Evolutionary conservation across 208 protist genomes (phyloP).

Genomic region (Histomonas meleagridis): DNA sequence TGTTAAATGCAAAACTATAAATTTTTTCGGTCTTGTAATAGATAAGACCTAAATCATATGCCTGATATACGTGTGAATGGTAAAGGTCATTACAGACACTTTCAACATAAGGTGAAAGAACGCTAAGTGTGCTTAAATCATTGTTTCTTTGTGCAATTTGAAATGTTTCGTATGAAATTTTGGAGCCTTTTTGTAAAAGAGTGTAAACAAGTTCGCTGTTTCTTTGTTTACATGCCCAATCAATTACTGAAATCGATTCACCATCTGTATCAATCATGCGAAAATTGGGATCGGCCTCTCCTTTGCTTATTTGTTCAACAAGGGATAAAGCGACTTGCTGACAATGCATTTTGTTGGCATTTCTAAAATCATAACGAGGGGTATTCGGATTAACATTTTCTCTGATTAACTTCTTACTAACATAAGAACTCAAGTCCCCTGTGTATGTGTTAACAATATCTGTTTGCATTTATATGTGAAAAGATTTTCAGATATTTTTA

Average conservation of each 20-base stretch:
- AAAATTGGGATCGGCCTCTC: no score
- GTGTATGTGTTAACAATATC: no score
- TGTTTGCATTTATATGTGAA: no score
- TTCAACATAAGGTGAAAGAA: neutral
- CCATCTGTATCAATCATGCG: no score
- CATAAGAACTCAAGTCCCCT: no score
- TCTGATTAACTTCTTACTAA: no score
- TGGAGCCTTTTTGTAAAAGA: neutral
- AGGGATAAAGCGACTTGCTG: no score
- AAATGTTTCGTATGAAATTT: neutral
- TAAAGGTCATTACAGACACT: neutral
- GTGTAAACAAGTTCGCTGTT: neutral
- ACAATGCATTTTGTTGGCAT: no score
- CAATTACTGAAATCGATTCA: neutral
- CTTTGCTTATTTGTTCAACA: no score
- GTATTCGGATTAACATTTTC: no score
- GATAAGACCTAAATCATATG: neutral
- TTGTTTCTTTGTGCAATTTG: neutral
- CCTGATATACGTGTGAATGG: neutral
- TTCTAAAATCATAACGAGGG: no score
- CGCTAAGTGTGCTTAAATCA: neutral
- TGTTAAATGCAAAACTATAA: neutral
- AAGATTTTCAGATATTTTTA: no score
- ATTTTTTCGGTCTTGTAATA: neutral
- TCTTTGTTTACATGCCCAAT: neutral